Evolutionary conservation across 2,329 filamentous ascomycete genomes (phyloP), one percentile per base, ranked within the genome.

Genomic region (Colletotrichum lentis): DNA sequence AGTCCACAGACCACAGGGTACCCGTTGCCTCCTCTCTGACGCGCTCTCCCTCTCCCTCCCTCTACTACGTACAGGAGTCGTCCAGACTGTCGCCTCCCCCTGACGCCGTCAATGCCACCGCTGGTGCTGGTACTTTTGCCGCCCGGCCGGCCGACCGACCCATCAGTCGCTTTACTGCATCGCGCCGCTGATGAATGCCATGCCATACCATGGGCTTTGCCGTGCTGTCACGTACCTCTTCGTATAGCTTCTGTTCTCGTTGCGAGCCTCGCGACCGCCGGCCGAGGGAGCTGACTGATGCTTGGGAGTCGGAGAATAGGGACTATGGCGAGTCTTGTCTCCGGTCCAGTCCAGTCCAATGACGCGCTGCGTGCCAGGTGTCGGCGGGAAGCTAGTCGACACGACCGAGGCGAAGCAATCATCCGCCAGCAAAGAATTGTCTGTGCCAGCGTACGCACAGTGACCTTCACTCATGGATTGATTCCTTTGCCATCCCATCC

Each of bases 381-480:
- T 52, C 63, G 63, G 24, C 52, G 49, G 52, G 67, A 37, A 67
- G 63, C 57, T 62, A 69, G 46, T 35, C 56, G 43, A 69, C 63
- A 62, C 67, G 64, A 67, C 62, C 31, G 67, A 67, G 67, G 67
- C 67, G 67, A 69, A 69, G 67, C 67, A 69, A 65, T 68, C 64
- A 47, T 61, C 64, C 64, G 54, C 41, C 49, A 58, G 61, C 60
- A 46, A 31, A 59, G 50, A 44, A 64, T 50, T 68, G 65, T 65
- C 65, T 52, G 65, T 65, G 65, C 62, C 62, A 65, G 43, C 41
- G 65, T 68, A 55, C 39, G 62, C 65, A 55, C 62, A 43, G 20
- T 54, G 65, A 60, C 55, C 61, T 58, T 50, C 64, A 67, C 44
- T 57, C 58, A 62, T 43, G 62, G 55, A 44, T 55, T 37, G 55